Conservation (phyloP, 2,329 filamentous ascomycete genomes). For the Cryphonectria nitschkei region DNA sequence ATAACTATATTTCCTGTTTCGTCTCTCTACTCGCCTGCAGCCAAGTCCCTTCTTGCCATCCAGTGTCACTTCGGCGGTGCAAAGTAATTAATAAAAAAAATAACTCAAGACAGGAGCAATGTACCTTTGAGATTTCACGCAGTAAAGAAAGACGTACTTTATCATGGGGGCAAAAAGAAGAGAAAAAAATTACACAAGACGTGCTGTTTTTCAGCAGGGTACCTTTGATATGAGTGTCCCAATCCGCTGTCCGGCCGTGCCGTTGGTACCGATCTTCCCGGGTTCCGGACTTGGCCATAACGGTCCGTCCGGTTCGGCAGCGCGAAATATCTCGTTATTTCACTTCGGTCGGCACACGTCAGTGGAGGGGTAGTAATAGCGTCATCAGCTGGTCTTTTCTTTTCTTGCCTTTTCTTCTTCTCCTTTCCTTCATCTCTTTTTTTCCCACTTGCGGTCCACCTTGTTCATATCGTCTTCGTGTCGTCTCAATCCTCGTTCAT, state of each 20-base stretch:
- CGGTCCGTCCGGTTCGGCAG: neutral
- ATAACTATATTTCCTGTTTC: neutral
- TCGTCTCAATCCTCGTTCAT: neutral
- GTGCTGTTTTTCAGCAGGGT: neutral
- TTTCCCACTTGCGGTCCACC: neutral
- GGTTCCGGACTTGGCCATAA: neutral
- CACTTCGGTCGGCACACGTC: neutral
- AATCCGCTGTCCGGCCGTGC: neutral
- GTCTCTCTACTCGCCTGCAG: neutral
- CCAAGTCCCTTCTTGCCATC: neutral
- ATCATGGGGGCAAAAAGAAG: neutral
- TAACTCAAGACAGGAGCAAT: neutral
- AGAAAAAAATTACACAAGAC: neutral
- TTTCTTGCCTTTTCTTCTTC: neutral
- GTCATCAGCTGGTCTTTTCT: too few species aligned
- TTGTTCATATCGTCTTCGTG: neutral
- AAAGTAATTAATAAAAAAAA: neutral
- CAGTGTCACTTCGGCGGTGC: neutral
- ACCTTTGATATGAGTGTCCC: neutral
- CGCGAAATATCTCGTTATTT: neutral
- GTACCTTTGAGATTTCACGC: neutral
- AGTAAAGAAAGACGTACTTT: neutral
- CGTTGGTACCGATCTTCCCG: neutral
- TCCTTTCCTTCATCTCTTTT: too few species aligned
- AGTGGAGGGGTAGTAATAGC: too few species aligned